Evolutionary conservation across 2,329 filamentous ascomycete species (phyloP), one percentile per base, ranked within the genome.

Genomic region (Raffaelea arxii): DNA sequence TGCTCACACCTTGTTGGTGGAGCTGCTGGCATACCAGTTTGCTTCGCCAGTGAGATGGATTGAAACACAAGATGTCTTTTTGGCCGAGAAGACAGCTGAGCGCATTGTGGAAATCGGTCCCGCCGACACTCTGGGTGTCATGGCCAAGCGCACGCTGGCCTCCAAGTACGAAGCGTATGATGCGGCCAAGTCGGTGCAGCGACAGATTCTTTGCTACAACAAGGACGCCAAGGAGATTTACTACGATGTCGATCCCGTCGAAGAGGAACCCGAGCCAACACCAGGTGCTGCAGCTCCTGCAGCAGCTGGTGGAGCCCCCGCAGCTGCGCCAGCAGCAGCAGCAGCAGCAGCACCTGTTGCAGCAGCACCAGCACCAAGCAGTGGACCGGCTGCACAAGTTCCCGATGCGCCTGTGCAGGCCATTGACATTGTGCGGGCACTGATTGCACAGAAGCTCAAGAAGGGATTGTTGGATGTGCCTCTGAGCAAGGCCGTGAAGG

Each of bases 151-250:
- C 58, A 98, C 92, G 46, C 70, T 98, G 52, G 88, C 90, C 51
- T 90, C 89, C 62, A 97, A 97, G 70, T 98, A 97, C 67, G 92
- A 98, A 74, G 90, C 91, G 53, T 95, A 96, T 69, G 92, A 98
- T 69, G 92, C 92, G 47, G 92, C 92, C 51, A 91, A 91, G 61
- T 96, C 91, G 7, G 84, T 97, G 38, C 90, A 96, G 70, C 82
- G 92, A 64, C 91, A 97, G 67, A 96, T 98, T 63, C 79, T 98
- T 48, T 97, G 92, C 75, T 98, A 97, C 74, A 97, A 95, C 75
- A 98, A 98, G 68, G 92, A 98, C 62, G 86, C 89, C 47, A 97
- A 96, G 66, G 92, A 98, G 67, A 98, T 98, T 55, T 98, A 98
- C 74, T 98, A 98, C 68, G 91, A 96, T 62, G 90, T 94, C 39